Evolutionary conservation across 106 monocot genomes (phyloP).

Genomic region (Dendrobium chrysotoxum): DNA sequence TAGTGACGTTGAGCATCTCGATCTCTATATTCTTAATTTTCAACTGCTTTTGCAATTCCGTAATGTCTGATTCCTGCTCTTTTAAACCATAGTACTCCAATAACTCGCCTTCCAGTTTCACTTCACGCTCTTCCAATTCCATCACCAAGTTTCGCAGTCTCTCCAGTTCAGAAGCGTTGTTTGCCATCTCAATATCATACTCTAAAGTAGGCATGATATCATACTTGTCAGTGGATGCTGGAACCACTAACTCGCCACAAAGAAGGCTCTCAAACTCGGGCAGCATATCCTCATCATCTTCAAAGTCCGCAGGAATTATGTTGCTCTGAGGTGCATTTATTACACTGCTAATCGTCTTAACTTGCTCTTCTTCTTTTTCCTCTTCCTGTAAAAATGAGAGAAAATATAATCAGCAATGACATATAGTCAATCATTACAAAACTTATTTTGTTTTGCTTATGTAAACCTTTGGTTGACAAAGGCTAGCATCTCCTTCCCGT

Average conservation of each 20-base stretch:
- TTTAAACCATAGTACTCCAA: constrained; percentile 93
- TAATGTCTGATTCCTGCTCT: constrained; percentile 74
- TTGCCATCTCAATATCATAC: constrained; percentile 58
- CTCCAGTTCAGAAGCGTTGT: constrained; percentile 57
- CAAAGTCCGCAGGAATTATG: background rate
- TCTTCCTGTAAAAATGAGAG: constrained; percentile 14
- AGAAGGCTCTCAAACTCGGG: constrained; percentile 73
- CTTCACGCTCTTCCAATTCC: constrained; percentile 84
- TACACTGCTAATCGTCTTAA: constrained; percentile 59
- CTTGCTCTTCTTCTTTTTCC: constrained; percentile 68
- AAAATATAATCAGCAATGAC: background rate
- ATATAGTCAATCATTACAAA: constrained; percentile 5
- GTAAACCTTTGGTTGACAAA: constrained; percentile 13
- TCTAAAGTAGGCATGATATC: constrained; percentile 31
- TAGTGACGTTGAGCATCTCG: constrained; percentile 72
- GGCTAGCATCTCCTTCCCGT: constrained; percentile 17
- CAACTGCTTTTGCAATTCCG: constrained; percentile 73
- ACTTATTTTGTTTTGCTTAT: background rate
- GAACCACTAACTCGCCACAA: constrained; percentile 66
- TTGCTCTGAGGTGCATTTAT: constrained; percentile 25
- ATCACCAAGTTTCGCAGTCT: constrained; percentile 51
- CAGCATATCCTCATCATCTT: constrained; percentile 39
- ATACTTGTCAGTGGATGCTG: constrained; percentile 33
- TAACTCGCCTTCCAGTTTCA: constrained; percentile 84
- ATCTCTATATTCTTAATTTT: constrained; percentile 77